Percentiles rank a stretch among this genome's conserved stretches.
These are phyloP conservation scores for Proliferodiscus dingleyae DNA, from an alignment of 2,329 filamentous ascomycete genomes.

Conservation along the genomic window DNA sequence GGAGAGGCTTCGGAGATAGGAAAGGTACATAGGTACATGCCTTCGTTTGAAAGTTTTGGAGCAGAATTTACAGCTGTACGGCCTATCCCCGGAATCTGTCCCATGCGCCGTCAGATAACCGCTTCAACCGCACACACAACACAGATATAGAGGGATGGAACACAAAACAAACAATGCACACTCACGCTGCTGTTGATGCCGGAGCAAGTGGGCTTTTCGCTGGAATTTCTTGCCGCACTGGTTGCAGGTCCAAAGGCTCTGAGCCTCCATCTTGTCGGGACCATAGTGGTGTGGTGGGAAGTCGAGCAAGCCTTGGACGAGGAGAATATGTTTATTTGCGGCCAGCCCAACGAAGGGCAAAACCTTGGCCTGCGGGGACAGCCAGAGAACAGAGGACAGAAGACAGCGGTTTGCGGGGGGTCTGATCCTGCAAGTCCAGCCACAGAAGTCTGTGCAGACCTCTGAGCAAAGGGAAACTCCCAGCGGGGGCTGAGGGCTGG, in stretches of 20 bases:
- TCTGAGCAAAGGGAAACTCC: not conserved
- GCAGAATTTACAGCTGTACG: conserved; percentile 32
- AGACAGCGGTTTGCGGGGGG: conserved; percentile 2
- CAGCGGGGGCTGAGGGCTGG: not conserved
- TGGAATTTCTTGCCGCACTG: conserved; percentile 32
- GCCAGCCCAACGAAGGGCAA: not conserved
- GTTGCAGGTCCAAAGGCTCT: conserved; percentile 30
- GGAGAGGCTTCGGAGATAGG: not conserved
- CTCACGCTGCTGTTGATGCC: conserved; percentile 32
- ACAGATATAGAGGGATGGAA: not conserved
- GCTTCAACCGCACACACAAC: not conserved
- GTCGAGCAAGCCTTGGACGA: not conserved
- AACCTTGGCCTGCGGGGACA: not conserved
- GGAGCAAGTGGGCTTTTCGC: conserved; percentile 31
- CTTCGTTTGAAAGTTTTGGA: conserved; percentile 33
- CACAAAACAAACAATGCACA: not conserved
- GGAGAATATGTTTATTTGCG: conserved; percentile 2
- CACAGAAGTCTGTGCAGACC: not conserved
- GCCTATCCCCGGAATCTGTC: conserved; percentile 28
- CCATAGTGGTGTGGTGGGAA: conserved; percentile 18
- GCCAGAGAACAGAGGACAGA: not conserved
- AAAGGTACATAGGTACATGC: conserved; percentile 11
- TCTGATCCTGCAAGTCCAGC: conserved; percentile 1
- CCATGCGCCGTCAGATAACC: conserved; percentile 10
- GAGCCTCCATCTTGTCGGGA: conserved; percentile 29